Evolutionary conservation across 306 rosid species (phyloP).

Genomic region (Cicer arietinum): DNA sequence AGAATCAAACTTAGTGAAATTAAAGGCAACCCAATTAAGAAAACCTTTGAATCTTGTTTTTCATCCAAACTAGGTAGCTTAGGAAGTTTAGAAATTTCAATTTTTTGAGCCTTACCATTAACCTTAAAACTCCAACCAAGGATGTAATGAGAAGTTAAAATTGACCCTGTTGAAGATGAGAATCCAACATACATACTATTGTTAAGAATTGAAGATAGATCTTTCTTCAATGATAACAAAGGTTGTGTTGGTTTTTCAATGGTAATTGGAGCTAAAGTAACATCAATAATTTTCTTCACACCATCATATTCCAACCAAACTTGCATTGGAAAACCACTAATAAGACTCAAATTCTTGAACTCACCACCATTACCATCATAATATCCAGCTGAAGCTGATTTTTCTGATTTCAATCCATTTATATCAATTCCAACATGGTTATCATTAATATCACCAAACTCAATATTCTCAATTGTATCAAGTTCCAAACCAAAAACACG

Average conservation of each 20-base stretch:
- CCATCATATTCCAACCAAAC: slow-evolving; percentile 78
- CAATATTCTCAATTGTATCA: slow-evolving; percentile 54
- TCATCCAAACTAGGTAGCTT: slow-evolving; percentile 46
- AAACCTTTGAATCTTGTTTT: slow-evolving; percentile 31
- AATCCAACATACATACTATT: slow-evolving; percentile 67
- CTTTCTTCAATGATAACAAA: slow-evolving; percentile 52
- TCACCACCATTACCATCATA: not conserved
- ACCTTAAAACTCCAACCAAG: slow-evolving; percentile 73
- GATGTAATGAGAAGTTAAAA: slow-evolving; percentile 58
- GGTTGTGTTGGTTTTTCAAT: slow-evolving; percentile 56
- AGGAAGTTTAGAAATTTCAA: slow-evolving; percentile 56
- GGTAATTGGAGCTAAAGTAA: slow-evolving; percentile 59
- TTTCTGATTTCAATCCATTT: slow-evolving; percentile 50
- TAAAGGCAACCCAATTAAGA: slow-evolving; percentile 43
- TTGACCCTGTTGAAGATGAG: slow-evolving; percentile 69
- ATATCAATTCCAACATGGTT: slow-evolving; percentile 78
- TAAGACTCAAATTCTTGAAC: slow-evolving; percentile 51
- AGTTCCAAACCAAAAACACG: slow-evolving; percentile 65
- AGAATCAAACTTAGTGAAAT: slow-evolving; percentile 34
- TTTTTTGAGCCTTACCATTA: slow-evolving; percentile 57
- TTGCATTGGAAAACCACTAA: slow-evolving; percentile 57
- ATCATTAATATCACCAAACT: slow-evolving; percentile 63
- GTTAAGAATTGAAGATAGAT: slow-evolving; percentile 56
- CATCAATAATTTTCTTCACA: slow-evolving; percentile 47
- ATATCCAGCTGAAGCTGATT: slow-evolving; percentile 54